Percentiles rank a stretch among this genome's conserved stretches.
Conservation (phyloP, 352 stramenopile species). For the Phytophthora sojae region DNA sequence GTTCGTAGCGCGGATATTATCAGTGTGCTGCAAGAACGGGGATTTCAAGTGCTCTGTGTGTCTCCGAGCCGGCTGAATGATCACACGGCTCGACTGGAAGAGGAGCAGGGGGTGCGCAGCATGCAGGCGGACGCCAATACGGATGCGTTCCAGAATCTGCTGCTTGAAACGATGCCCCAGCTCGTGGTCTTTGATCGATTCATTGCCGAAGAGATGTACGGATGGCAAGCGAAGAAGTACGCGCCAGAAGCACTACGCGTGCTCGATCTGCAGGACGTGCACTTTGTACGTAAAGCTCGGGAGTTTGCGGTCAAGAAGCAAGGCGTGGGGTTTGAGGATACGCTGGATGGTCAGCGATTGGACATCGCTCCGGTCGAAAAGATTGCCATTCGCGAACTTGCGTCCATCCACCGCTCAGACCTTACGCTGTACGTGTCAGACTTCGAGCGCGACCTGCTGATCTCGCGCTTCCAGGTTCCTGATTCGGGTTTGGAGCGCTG, state of each 20-base stretch:
- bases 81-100: slow-evolving; percentile 59
- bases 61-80: slow-evolving; percentile 83
- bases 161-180: slow-evolving; percentile 64
- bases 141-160: slow-evolving; percentile 68
- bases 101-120: slow-evolving; percentile 61
- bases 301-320: slow-evolving; percentile 82
- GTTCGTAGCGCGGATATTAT: slow-evolving; percentile 86
- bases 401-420: slow-evolving; percentile 80
- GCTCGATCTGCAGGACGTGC: slow-evolving; percentile 94
- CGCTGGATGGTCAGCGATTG: slow-evolving; percentile 34
- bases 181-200: slow-evolving; percentile 87
- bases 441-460: slow-evolving; percentile 65
- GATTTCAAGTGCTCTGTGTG: slow-evolving; percentile 78
- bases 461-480: slow-evolving; percentile 68
- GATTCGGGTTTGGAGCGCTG: slow-evolving; percentile 52
- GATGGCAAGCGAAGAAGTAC: slow-evolving; percentile 80
- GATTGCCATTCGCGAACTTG: slow-evolving; percentile 75
- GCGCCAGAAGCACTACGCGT: slow-evolving; percentile 84
- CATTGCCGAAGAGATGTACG: slow-evolving; percentile 89
- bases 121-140: slow-evolving; percentile 80
- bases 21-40: slow-evolving; percentile 62
- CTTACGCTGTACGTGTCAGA: slow-evolving; percentile 81
- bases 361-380: slow-evolving; percentile 64
- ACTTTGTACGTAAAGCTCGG: slow-evolving; percentile 89
- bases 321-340: slow-evolving; percentile 46